A percentile compares a stretch with the other conserved stretches of the same genome.
Evolutionary conservation across 2,329 filamentous ascomycete species (phyloP).

Genomic region (Epichloe uncinata): DNA sequence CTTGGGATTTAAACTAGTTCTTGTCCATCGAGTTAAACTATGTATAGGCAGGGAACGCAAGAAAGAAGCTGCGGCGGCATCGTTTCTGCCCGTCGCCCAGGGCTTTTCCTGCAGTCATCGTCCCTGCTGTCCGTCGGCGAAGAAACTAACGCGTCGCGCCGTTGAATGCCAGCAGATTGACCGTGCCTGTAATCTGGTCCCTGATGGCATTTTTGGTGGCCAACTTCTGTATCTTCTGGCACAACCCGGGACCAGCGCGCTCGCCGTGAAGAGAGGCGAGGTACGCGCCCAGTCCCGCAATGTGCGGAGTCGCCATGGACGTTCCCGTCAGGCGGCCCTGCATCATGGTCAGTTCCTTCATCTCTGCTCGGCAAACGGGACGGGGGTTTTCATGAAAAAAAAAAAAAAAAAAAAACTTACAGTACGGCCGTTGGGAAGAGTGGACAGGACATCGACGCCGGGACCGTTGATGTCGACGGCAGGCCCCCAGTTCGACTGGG

Average conservation of each 20-base stretch:
- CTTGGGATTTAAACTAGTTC: too few relatives aligned
- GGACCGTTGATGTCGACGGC: conserved; percentile 30
- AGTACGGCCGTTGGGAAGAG: conserved; percentile 27
- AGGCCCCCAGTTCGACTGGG: conserved; percentile 33
- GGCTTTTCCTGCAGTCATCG: too few relatives aligned
- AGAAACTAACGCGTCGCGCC: conserved; percentile 18
- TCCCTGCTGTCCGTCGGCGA: not conserved
- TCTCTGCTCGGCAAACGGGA: too few relatives aligned
- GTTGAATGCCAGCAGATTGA: conserved; percentile 41
- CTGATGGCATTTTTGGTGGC: conserved; percentile 26
- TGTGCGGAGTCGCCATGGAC: conserved; percentile 32
- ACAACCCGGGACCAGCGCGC: conserved; percentile 30
- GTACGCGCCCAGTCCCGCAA: conserved; percentile 24
- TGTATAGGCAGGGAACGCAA: too few relatives aligned
- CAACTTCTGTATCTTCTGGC: conserved; percentile 27
- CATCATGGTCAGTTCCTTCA: not conserved
- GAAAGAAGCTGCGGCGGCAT: too few relatives aligned
- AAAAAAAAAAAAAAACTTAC: conserved; percentile 13
- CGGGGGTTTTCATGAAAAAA: too few relatives aligned
- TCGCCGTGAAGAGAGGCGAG: conserved; percentile 5
- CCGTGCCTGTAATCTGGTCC: conserved; percentile 25
- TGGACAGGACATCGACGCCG: conserved; percentile 26
- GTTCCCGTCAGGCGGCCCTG: conserved; percentile 28
- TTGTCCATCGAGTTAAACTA: too few relatives aligned
- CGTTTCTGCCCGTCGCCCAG: too few relatives aligned